Evolutionary conservation across 768 basidiomycete genomes (phyloP).

Genomic region (Suillus ampliporus): DNA sequence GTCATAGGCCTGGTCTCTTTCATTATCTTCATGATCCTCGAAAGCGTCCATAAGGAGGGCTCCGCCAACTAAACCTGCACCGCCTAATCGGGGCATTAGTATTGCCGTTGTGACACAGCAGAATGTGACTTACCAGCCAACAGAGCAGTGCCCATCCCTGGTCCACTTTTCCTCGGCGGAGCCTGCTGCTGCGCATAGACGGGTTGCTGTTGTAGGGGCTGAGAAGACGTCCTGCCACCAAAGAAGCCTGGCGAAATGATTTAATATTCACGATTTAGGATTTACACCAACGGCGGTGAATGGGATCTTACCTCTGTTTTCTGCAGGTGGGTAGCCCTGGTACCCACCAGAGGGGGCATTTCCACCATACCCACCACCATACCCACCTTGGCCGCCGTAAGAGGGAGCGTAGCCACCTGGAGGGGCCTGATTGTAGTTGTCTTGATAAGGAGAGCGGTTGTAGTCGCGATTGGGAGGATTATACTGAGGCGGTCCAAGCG

Average conservation of each 20-base stretch:
- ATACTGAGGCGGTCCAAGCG: constrained; percentile 52
- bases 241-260: constrained; percentile 33
- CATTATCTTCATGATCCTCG: constrained; percentile 46
- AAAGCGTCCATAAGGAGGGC: constrained; percentile 56
- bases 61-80: constrained; percentile 72
- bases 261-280: not conserved
- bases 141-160: constrained; percentile 54
- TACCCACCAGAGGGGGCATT: constrained; percentile 24
- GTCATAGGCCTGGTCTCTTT: constrained; percentile 39
- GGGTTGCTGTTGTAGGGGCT: constrained; percentile 25
- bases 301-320: constrained; percentile 27
- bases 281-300: not conserved
- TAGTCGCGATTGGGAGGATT: constrained; percentile 39
- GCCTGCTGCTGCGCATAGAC: constrained; percentile 44
- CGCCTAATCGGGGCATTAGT: constrained; percentile 43
- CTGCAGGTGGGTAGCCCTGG: constrained; percentile 21
- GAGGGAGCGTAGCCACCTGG: constrained; percentile 22
- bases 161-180: constrained; percentile 51
- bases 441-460: constrained; percentile 38
- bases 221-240: constrained; percentile 33
- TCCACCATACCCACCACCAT: constrained; percentile 14
- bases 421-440: constrained; percentile 25
- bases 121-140: constrained; percentile 46
- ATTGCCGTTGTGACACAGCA: not conserved
- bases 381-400: constrained; percentile 25